Evolutionary conservation across 2,329 filamentous ascomycete genomes (phyloP).

Genomic region (Nannizzia gypsea): DNA sequence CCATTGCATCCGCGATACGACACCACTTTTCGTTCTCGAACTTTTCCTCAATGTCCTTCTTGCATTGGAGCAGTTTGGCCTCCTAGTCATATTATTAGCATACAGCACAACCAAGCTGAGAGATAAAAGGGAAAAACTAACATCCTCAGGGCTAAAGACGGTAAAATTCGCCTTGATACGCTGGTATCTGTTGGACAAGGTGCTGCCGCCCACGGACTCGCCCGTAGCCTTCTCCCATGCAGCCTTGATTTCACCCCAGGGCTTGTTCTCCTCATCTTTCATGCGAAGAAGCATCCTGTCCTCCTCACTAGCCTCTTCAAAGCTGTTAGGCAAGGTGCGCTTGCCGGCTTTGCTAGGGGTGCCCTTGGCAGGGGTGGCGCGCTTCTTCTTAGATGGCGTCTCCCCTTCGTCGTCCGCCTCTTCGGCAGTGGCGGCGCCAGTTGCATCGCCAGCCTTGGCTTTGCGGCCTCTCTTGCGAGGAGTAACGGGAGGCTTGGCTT

Average conservation of each 20-base stretch:
- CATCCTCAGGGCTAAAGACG: conserved; percentile 26
- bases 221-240: conserved; percentile 22
- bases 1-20: conserved; percentile 25
- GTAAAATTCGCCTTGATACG: conserved; percentile 31
- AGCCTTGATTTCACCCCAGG: conserved; percentile 21
- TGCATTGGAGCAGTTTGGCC: conserved; percentile 23
- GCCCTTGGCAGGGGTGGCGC: background rate
- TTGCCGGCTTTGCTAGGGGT: conserved; percentile 10
- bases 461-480: conserved; percentile 2
- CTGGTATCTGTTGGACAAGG: conserved; percentile 29
- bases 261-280: conserved; percentile 18
- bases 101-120: background rate
- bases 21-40: conserved; percentile 32
- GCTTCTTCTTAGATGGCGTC: conserved; percentile 1
- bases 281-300: conserved; percentile 22
- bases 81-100: conserved; percentile 15
- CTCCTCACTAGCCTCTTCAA: conserved; percentile 15
- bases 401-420: background rate
- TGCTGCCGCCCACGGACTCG: conserved; percentile 23
- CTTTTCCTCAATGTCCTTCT: conserved; percentile 30
- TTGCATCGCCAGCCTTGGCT: conserved; percentile 3
- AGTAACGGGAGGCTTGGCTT: conserved; percentile 11
- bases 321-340: conserved; percentile 18
- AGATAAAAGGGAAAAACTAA: conserved; percentile 14
- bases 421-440: background rate